phyloP scores from a whole-genome alignment of 148 eudicot species.

The Oxyria digyna region DNA sequence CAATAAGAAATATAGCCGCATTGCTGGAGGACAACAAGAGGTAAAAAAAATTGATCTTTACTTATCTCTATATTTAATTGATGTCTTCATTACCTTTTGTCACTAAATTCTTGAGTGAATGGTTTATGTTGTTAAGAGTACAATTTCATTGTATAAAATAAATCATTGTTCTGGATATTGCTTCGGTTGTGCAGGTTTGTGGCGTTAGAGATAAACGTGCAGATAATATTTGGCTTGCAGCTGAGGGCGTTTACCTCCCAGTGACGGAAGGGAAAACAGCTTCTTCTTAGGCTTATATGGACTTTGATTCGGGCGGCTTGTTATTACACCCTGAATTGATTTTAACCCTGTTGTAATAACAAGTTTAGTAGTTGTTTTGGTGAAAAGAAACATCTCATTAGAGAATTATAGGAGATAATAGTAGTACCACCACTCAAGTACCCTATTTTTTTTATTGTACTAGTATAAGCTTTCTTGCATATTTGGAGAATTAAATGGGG shows the following conservation, averaged over 20 bases:
- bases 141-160: background rate
- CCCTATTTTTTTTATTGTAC: background rate
- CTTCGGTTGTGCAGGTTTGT: constrained; percentile 39
- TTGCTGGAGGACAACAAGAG: constrained; percentile 77
- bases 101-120: background rate
- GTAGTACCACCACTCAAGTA: too few relatives aligned
- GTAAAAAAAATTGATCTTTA: constrained; percentile 13
- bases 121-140: background rate
- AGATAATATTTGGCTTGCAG: constrained; percentile 66
- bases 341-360: background rate
- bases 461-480: too few relatives aligned
- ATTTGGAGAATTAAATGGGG: too few relatives aligned
- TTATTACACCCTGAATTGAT: background rate
- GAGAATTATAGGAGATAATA: too few relatives aligned
- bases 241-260: constrained; percentile 72
- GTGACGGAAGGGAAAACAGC: constrained; percentile 30
- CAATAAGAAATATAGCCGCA: constrained; percentile 58
- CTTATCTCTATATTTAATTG: background rate
- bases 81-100: too few relatives aligned
- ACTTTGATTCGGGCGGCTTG: background rate
- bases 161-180: too few relatives aligned
- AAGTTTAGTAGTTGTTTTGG: background rate
- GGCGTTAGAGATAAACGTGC: constrained; percentile 50
- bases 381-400: too few relatives aligned
- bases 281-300: constrained; percentile 22